Evolutionary conservation across 2,329 filamentous ascomycete species (phyloP).

Genomic region (Graphilbum ipis-grandicollis): DNA sequence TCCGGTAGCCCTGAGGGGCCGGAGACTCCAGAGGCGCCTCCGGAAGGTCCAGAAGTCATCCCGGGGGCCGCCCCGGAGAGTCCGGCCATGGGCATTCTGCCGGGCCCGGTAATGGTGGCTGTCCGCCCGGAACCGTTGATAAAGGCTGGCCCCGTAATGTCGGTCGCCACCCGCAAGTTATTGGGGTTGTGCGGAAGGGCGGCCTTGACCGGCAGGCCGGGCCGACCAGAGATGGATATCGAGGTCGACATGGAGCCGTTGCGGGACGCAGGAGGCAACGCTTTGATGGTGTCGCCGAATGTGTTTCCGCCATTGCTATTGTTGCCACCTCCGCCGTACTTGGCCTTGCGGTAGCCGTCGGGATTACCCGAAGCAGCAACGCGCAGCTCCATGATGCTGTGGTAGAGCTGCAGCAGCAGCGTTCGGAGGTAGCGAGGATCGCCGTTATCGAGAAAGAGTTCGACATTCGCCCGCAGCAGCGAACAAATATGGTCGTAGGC

Average conservation of each 20-base stretch:
- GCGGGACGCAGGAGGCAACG: conserved; percentile 20
- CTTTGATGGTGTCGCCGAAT: conserved; percentile 22
- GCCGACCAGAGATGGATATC: conserved; percentile 33
- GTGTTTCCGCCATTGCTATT: too few relatives aligned
- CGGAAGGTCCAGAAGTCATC: conserved; percentile 27
- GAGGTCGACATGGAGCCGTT: conserved; percentile 21
- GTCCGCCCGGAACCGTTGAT: conserved; percentile 32
- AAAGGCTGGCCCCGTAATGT: conserved; percentile 21
- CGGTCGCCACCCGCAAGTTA: conserved; percentile 39
- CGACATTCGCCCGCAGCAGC: conserved; percentile 41
- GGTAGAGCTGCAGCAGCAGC: conserved; percentile 44
- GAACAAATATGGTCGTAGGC: conserved; percentile 50
- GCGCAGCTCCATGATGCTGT: conserved; percentile 50
- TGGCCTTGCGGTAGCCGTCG: conserved; percentile 11
- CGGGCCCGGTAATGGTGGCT: conserved; percentile 23
- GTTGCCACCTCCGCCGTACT: conserved; percentile 12
- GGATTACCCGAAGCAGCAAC: conserved; percentile 22
- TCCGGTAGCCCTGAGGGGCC: conserved; percentile 34
- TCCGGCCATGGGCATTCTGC: too few relatives aligned
- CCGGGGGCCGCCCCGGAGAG: too few relatives aligned
- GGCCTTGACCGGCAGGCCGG: conserved; percentile 17
- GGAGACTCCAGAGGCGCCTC: background rate
- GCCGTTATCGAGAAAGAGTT: conserved; percentile 46
- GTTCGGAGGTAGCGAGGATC: conserved; percentile 51
- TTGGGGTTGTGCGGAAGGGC: conserved; percentile 27